Conservation (phyloP, 2,329 filamentous ascomycete genomes). For the Alternaria sp. region DNA sequence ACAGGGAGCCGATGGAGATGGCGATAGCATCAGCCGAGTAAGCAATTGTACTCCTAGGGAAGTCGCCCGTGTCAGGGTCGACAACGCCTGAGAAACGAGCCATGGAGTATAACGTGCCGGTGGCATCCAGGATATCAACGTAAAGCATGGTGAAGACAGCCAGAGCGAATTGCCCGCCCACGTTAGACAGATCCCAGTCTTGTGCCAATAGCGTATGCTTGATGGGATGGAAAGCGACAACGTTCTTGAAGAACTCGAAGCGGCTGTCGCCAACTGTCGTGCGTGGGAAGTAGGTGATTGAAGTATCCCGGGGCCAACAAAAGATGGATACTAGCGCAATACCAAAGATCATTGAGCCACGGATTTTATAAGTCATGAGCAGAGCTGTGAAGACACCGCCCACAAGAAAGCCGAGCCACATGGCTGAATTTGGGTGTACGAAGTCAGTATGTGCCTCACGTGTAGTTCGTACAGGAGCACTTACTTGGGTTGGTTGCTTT, state of each 20-base stretch:
- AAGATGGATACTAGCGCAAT: slow-evolving; percentile 86
- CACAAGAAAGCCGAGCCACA: slow-evolving; percentile 91
- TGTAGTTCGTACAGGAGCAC: too few species aligned
- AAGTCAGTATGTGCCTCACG: too few species aligned
- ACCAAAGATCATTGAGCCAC: slow-evolving; percentile 83
- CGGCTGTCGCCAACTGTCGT: slow-evolving; percentile 71
- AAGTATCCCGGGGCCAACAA: slow-evolving; percentile 82
- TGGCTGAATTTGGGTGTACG: slow-evolving; percentile 47
- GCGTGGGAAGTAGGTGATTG: slow-evolving; percentile 83
- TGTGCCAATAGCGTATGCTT: slow-evolving; percentile 73
- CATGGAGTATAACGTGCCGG: slow-evolving; percentile 89
- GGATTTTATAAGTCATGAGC: slow-evolving; percentile 85
- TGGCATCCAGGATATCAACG: slow-evolving; percentile 84
- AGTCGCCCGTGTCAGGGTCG: slow-evolving; percentile 84
- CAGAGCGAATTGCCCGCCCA: slow-evolving; percentile 79
- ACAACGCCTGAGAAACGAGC: slow-evolving; percentile 83
- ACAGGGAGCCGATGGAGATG: slow-evolving; percentile 80
- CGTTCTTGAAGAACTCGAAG: slow-evolving; percentile 88
- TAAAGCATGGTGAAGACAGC: slow-evolving; percentile 90
- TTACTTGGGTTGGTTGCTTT: slow-evolving; percentile 79
- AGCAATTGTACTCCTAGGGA: slow-evolving; percentile 84
- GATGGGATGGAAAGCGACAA: slow-evolving; percentile 85
- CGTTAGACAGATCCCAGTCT: slow-evolving; percentile 74
- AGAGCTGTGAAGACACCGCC: slow-evolving; percentile 82
- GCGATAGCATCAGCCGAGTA: slow-evolving; percentile 84